Conservation (phyloP, 441 rosid species). For the Macaranga tanarius region DNA sequence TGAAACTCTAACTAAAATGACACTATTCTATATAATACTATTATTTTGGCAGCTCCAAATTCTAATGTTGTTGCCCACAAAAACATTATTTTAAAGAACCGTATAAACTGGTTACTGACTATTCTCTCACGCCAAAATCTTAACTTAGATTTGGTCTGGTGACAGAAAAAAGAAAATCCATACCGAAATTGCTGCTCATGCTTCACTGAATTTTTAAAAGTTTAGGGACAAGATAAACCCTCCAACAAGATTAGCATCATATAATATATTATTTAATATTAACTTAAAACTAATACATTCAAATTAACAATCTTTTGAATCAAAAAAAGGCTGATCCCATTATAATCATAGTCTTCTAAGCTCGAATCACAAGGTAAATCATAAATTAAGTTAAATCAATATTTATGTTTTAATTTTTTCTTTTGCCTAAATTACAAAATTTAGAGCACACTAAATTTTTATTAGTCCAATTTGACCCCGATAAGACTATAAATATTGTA, state of each 20-base stretch:
- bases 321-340: too few relatives aligned
- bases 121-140: constrained; percentile 42
- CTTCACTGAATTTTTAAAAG: constrained; percentile 27
- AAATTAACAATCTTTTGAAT: too few relatives aligned
- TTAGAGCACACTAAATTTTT: too few relatives aligned
- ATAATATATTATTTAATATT: not conserved
- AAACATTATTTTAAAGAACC: not conserved
- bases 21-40: not conserved
- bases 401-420: too few relatives aligned
- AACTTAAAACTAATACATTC: too few relatives aligned
- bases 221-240: constrained; percentile 6
- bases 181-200: constrained; percentile 33
- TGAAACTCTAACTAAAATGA: not conserved
- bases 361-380: too few relatives aligned
- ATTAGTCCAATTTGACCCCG: too few relatives aligned
- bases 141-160: constrained; percentile 30
- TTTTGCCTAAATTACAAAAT: too few relatives aligned
- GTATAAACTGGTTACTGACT: constrained; percentile 22
- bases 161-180: constrained; percentile 23
- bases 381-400: too few relatives aligned
- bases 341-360: too few relatives aligned
- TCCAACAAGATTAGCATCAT: not conserved
- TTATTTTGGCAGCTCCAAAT: not conserved
- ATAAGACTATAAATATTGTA: too few relatives aligned
- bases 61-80: not conserved